Evolutionary conservation across 306 rosid genomes (phyloP).

Genomic region (Carpinus viminea): DNA sequence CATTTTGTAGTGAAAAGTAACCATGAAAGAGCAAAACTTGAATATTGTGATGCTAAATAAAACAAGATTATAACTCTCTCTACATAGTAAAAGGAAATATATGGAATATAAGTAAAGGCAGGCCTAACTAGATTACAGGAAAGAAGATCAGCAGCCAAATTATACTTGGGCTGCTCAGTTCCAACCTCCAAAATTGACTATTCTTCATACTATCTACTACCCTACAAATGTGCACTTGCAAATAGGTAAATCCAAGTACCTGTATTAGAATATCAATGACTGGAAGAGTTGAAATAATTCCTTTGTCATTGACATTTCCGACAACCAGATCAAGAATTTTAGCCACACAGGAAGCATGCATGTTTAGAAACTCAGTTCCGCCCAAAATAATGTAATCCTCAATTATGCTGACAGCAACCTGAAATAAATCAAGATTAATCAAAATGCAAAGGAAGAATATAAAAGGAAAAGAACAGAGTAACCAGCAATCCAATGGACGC

Average conservation of each 20-base stretch:
- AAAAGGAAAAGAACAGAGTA: constrained; percentile 10
- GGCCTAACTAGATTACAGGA: not conserved
- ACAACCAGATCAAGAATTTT: constrained; percentile 81
- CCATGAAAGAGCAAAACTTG: not conserved
- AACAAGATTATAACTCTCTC: not conserved
- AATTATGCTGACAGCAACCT: constrained; percentile 80
- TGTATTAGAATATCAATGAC: constrained; percentile 83
- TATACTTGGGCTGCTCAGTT: no score
- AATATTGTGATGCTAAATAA: not conserved
- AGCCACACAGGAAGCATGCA: constrained; percentile 81
- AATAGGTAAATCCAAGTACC: constrained; percentile 42
- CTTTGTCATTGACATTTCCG: constrained; percentile 89
- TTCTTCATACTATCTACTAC: constrained; percentile 5
- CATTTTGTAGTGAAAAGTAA: not conserved
- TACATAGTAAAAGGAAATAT: not conserved
- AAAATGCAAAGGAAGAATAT: constrained; percentile 16
- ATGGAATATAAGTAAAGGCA: not conserved
- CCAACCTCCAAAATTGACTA: not conserved
- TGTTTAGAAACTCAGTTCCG: constrained; percentile 74
- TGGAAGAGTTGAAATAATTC: constrained; percentile 78
- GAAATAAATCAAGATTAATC: constrained; percentile 36
- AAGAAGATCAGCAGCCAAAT: not conserved
- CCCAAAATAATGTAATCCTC: constrained; percentile 91
- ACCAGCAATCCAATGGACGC: not conserved
- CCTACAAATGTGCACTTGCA: constrained; percentile 11